Percentiles rank a stretch among this genome's conserved stretches.
These are phyloP conservation scores for Fragilaria crotonensis DNA, from an alignment of 108 stramenopile species.

Conservation along the genomic window DNA sequence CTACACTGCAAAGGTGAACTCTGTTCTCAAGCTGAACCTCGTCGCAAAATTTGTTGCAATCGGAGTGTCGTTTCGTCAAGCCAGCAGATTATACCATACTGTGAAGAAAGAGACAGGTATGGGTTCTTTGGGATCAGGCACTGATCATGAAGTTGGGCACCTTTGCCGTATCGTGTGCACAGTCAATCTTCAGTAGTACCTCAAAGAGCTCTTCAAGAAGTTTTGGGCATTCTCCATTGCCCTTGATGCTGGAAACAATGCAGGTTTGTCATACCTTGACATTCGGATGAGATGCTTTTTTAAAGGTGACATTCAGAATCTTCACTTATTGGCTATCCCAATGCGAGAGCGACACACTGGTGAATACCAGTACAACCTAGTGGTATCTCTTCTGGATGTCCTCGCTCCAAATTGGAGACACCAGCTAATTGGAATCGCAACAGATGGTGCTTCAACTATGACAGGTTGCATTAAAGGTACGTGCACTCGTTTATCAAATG, in stretches of 20 bases:
- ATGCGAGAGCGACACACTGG: not conserved
- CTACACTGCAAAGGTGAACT: no score
- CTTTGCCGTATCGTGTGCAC: not conserved
- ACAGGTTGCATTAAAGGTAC: not conserved
- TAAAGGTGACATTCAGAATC: not conserved
- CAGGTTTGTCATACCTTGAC: not conserved
- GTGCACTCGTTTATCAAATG: not conserved
- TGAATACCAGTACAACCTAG: not conserved
- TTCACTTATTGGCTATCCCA: not conserved
- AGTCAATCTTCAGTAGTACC: not conserved
- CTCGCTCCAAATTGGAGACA: not conserved
- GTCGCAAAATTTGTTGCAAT: not conserved
- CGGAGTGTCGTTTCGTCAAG: not conserved
- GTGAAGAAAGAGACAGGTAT: not conserved
- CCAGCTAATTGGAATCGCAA: conserved; percentile 5
- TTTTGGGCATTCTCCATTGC: not conserved
- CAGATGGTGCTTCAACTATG: conserved; percentile 4
- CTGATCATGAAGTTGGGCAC: not conserved
- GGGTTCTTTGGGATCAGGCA: not conserved
- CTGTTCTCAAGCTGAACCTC: not conserved
- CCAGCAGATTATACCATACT: not conserved
- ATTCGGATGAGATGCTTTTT: not conserved
- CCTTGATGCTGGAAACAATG: not conserved
- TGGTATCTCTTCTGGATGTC: not conserved
- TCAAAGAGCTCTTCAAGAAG: not conserved